Percentiles rank a stretch among this genome's conserved stretches.
Evolutionary conservation across 2,329 filamentous ascomycete genomes (phyloP).

Genomic region (Hortaea werneckii): DNA sequence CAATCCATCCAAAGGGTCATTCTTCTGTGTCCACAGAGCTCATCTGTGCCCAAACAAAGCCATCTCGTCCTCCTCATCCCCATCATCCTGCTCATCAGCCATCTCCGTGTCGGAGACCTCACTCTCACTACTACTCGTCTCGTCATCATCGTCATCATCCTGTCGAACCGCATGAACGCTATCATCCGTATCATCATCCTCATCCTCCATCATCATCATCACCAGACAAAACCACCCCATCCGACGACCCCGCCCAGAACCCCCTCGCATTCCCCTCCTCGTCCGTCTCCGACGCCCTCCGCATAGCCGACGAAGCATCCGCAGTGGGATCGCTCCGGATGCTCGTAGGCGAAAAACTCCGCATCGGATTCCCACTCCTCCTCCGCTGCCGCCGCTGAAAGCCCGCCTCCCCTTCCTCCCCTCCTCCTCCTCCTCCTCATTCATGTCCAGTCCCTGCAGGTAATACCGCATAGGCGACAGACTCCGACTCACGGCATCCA

Average conservation of each 20-base stretch:
- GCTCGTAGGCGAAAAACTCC: slow-evolving; percentile 7
- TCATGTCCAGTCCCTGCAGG: slow-evolving; percentile 23
- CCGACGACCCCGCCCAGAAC: slow-evolving; percentile 1
- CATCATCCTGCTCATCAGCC: slow-evolving; percentile 8
- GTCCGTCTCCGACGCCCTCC: neutral
- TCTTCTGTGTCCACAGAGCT: neutral
- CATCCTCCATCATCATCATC: slow-evolving; percentile 5
- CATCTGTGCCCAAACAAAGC: slow-evolving; percentile 19
- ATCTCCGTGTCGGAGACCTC: slow-evolving; percentile 9
- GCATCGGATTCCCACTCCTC: neutral
- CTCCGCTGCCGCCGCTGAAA: neutral
- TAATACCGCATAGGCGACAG: slow-evolving; percentile 38
- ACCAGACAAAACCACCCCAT: neutral
- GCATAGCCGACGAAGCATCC: neutral
- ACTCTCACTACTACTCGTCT: slow-evolving; percentile 3
- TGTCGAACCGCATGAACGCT: slow-evolving; percentile 1
- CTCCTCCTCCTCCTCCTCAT: slow-evolving; percentile 7
- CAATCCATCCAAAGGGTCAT: too few species aligned
- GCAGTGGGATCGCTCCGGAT: slow-evolving; percentile 8
- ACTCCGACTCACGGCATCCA: slow-evolving; percentile 36
- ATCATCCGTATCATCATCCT: slow-evolving; percentile 8
- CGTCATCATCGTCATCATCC: slow-evolving; percentile 2
- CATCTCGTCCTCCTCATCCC: slow-evolving; percentile 10
- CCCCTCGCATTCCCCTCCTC: neutral
- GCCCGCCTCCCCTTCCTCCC: neutral